A percentile compares a stretch with the other conserved stretches of the same genome.
Evolutionary conservation across 2,329 filamentous ascomycete genomes (phyloP).

Genomic region (Thyridium curvatum): DNA sequence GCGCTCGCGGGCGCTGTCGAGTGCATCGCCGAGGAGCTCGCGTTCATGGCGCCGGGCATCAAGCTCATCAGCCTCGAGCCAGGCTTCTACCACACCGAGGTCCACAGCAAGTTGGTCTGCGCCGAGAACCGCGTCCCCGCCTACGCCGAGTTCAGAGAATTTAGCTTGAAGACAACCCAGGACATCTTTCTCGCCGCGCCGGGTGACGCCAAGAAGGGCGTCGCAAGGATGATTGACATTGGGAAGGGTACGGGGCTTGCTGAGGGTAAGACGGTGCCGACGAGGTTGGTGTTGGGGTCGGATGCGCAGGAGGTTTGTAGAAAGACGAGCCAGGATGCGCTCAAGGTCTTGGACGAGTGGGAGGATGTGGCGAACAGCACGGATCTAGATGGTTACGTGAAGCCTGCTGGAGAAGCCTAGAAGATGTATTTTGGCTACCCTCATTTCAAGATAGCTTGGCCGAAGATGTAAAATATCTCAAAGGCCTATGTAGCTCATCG

Average conservation of each 20-base stretch:
- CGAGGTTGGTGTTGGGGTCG: constrained; percentile 46
- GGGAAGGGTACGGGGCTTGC: constrained; percentile 42
- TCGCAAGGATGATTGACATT: constrained; percentile 44
- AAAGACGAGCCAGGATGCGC: constrained; percentile 41
- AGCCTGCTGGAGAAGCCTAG: too few relatives aligned
- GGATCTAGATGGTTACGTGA: constrained; percentile 15
- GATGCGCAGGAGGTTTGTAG: constrained; percentile 44
- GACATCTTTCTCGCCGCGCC: too few relatives aligned
- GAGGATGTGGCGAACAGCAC: constrained; percentile 42
- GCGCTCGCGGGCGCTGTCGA: constrained; percentile 23
- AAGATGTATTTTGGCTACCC: too few relatives aligned
- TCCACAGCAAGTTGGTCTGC: constrained; percentile 25
- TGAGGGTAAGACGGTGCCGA: constrained; percentile 40
- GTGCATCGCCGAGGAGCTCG: constrained; percentile 22
- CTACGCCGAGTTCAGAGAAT: too few relatives aligned
- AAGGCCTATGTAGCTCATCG: too few relatives aligned
- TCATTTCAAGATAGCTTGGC: too few relatives aligned
- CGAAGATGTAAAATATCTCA: too few relatives aligned
- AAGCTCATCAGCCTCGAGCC: constrained; percentile 31
- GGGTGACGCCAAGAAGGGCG: too few relatives aligned
- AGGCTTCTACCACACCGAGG: constrained; percentile 33
- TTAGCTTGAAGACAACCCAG: too few relatives aligned
- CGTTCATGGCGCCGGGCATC: constrained; percentile 21
- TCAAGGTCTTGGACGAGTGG: constrained; percentile 41
- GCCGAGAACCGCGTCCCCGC: constrained; percentile 26